These are phyloP conservation scores for Penicillium sp. DNA, from an alignment of 2,329 filamentous ascomycete genomes.

Conservation along the genomic window DNA sequence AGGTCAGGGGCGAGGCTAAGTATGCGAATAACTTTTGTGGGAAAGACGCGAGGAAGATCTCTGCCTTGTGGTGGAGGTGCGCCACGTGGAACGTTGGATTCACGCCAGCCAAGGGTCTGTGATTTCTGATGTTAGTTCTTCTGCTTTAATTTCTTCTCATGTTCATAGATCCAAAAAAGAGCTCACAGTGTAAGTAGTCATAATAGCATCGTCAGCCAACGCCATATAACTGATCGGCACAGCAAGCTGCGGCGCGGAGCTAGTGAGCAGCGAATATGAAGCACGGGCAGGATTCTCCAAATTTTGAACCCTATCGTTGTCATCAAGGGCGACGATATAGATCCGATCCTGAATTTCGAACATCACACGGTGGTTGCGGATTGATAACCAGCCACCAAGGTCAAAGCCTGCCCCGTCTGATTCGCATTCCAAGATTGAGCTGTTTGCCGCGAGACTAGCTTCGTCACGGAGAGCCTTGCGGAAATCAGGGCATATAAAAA, in stretches of 20 bases:
- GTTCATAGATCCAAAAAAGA: neutral
- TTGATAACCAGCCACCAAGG: conserved; percentile 48
- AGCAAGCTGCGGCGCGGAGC: conserved; percentile 38
- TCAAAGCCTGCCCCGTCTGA: conserved; percentile 44
- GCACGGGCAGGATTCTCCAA: conserved; percentile 19
- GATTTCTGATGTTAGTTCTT: conserved; percentile 12
- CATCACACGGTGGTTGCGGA: conserved; percentile 43
- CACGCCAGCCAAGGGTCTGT: conserved; percentile 33
- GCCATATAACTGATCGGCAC: conserved; percentile 50
- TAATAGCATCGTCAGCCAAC: conserved; percentile 48
- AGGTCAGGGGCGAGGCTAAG: conserved; percentile 38
- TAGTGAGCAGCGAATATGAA: conserved; percentile 37
- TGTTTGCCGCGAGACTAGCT: conserved; percentile 25
- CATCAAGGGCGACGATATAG: conserved; percentile 44
- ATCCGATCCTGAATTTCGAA: conserved; percentile 46
- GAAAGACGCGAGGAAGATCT: conserved; percentile 34
- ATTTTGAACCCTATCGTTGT: conserved; percentile 30
- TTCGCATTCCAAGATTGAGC: conserved; percentile 44
- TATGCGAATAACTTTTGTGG: conserved; percentile 43
- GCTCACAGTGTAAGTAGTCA: conserved; percentile 45
- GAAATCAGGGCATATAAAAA: conserved; percentile 48
- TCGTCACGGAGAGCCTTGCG: conserved; percentile 35
- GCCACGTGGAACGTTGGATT: conserved; percentile 21
- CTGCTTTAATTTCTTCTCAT: neutral
- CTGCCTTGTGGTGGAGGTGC: conserved; percentile 17